Base-by-base conservation (phyloP, 306 rosid species). In the Rosa persica region DNA sequence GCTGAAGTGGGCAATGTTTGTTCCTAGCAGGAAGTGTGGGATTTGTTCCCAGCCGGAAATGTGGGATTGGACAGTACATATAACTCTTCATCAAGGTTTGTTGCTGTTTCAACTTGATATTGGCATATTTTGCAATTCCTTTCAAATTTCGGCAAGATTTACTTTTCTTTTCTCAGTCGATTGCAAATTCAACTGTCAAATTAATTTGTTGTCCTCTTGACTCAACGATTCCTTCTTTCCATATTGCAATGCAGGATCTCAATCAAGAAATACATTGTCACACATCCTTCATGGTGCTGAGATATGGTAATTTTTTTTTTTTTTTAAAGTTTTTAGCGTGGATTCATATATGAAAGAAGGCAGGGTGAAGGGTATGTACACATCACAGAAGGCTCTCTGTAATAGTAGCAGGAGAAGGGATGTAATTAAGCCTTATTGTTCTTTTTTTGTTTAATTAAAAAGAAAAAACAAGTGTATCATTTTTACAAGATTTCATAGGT, bases 71-170 rank as follows among this genome's bases (percentile, higher is more conserved):
- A 40, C 68, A 7, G 52, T 0, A 23, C 25, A 9, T 73, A 12
- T 52, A n/a, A 46, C 36, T 52, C 36, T 52, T 52, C 60, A 44
- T 44, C 20, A 60, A 75, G 78, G 58, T 75, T 44, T 61, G 46
- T 40, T 44, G 12, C 19, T 30, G 11, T 55, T 57, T 43, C 15
- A 11, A 19, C 25, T 73, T 73, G 5, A 10, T 51, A 4, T 72
- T 19, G 64, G 47, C 3, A 3, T 7, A 51, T 19, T 72, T 10
- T 19, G 20, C 48, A 17, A 2, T 36, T 36, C 30, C 42, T 48
- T 48, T 25, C 27, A 62, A 34, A 27, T 62, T 62, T 27, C 19
- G 34, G n/a, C 40, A 15, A 27, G 9, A 9, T 51, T 19, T 16
- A 12, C n/a, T 62, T 27, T 57, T 57, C 12, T 5, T 30, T 36